phyloP scores from a whole-genome alignment of 1,139 yeast species.

The Eremothecium coryli region DNA sequence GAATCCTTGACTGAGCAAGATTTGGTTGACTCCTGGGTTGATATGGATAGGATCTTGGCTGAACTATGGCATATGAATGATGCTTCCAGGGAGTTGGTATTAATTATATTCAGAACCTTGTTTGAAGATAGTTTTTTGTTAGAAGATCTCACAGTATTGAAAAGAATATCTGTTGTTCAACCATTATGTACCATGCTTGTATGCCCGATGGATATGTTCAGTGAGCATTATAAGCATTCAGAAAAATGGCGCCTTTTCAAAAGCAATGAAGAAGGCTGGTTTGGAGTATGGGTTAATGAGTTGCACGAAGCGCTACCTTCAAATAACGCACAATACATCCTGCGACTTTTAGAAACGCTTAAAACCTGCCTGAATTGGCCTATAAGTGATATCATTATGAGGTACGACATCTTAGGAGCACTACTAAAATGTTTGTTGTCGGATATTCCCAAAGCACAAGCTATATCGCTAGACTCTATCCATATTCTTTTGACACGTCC shows the following conservation, averaged over 20 bases:
- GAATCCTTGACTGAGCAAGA: conserved; percentile 36
- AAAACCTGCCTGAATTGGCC: conserved; percentile 92
- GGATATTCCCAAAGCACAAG: conserved; percentile 56
- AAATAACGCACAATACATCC: conserved; percentile 41
- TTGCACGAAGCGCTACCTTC: conserved; percentile 43
- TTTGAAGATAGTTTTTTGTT: conserved; percentile 91
- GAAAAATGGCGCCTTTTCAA: conserved; percentile 53
- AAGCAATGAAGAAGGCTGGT: conserved; percentile 77
- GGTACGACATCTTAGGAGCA: conserved; percentile 59
- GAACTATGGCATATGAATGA: conserved; percentile 62
- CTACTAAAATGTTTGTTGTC: conserved; percentile 56
- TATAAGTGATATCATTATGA: conserved; percentile 61
- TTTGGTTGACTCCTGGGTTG: conserved; percentile 67
- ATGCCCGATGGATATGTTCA: conserved; percentile 59
- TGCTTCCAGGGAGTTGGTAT: conserved; percentile 62
- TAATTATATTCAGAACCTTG: conserved; percentile 71
- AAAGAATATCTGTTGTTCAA: conserved; percentile 65
- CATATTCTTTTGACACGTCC: conserved; percentile 80
- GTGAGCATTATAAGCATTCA: conserved; percentile 62
- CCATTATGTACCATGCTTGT: conserved; percentile 79
- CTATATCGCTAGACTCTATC: conserved; percentile 81
- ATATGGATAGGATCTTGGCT: conserved; percentile 74
- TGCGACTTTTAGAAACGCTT: conserved; percentile 68
- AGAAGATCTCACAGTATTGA: conserved; percentile 85
- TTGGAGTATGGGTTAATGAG: conserved; percentile 61